Base-by-base conservation (phyloP, 202 grass and related monocot species). In the Miscanthus sacchariflorus region DNA sequence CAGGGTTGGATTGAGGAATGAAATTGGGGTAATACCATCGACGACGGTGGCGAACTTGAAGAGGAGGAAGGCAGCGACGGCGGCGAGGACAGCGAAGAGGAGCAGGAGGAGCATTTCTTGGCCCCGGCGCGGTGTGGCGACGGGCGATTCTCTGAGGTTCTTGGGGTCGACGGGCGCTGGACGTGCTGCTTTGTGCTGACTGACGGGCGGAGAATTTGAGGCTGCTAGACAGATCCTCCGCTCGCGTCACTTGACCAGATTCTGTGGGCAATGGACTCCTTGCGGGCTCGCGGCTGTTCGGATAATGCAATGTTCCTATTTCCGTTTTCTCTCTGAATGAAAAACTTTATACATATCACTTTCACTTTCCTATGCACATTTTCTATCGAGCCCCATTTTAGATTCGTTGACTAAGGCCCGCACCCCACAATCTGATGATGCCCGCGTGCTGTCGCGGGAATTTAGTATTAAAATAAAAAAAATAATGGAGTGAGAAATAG, bases 21-120 rank as follows among this genome's bases (percentile, higher is more conserved):
- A 27, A 30, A 40, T 23, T 56, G 19, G 28, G 9, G 40, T 36
- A 33, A 24, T 81, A 99, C 96, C 96, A 88, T 99, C 96, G 81
- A 91, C 91, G 78, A 89, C 66, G 71, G 88, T 95, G 84, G 86
- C 88, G 84, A 93, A 95, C 89, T 91, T 94, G 86, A 93, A 87
- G 48, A 96, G 78, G 77, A 95, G 25, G 68, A 81, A 81, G 45
- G 40, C 85, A 11, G 59, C 25, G 77, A 71, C 85, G 48, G 52
- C 85, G 73, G 81, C 52, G 75, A 95, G 28, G 70, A 87, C 64
- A 43, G 79, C 65, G 87, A 89, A 9, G 28, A 85, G 58, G 85
- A 93, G 11, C 6, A 89, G 10, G 49, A 83, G 24, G 33, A 91
- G 67, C 87, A 98, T 91, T 81, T 81, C 67, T 90, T 42, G 52